Evolutionary conservation across 176 grass and related monocot genomes (phyloP).

Genomic region (Bromus sterilis): DNA sequence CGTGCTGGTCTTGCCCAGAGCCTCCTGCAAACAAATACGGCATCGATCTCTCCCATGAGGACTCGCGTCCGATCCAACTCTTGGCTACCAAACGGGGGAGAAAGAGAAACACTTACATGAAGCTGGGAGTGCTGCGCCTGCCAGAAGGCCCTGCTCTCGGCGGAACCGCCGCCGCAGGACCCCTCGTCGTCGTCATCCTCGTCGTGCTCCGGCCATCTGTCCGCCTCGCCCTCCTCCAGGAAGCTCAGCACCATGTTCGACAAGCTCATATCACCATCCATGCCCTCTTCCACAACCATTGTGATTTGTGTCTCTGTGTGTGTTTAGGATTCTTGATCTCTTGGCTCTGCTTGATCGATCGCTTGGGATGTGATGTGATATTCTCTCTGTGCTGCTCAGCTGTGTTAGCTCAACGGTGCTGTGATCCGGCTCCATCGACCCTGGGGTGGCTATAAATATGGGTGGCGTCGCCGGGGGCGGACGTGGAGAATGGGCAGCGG

Average conservation of each 20-base stretch:
- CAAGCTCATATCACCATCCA: slow-evolving; percentile 46
- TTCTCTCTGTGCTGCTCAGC: not conserved
- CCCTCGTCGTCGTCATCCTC: slow-evolving; percentile 1
- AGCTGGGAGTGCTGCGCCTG: slow-evolving; percentile 47
- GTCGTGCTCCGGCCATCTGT: slow-evolving; percentile 25
- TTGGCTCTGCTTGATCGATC: not conserved
- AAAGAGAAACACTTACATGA: slow-evolving; percentile 25
- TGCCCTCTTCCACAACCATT: slow-evolving; percentile 28
- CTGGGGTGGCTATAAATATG: not conserved
- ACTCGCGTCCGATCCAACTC: not conserved
- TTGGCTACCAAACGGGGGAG: not conserved
- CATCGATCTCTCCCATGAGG: not conserved
- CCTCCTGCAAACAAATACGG: slow-evolving; percentile 44
- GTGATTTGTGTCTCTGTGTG: not conserved
- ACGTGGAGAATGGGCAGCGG: slow-evolving; percentile 41
- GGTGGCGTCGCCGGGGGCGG: slow-evolving; percentile 15
- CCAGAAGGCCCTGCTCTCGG: slow-evolving; percentile 72
- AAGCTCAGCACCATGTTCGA: slow-evolving; percentile 68
- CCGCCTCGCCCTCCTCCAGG: slow-evolving; percentile 50
- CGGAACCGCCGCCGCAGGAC: not conserved
- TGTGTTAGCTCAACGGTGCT: not conserved
- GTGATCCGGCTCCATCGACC: not conserved
- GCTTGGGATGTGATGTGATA: not conserved
- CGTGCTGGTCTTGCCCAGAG: slow-evolving; percentile 55
- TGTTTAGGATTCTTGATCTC: not conserved